phyloP scores from a whole-genome alignment of 2,329 filamentous ascomycete genomes.

The Aaosphaeria pasadenensis region DNA sequence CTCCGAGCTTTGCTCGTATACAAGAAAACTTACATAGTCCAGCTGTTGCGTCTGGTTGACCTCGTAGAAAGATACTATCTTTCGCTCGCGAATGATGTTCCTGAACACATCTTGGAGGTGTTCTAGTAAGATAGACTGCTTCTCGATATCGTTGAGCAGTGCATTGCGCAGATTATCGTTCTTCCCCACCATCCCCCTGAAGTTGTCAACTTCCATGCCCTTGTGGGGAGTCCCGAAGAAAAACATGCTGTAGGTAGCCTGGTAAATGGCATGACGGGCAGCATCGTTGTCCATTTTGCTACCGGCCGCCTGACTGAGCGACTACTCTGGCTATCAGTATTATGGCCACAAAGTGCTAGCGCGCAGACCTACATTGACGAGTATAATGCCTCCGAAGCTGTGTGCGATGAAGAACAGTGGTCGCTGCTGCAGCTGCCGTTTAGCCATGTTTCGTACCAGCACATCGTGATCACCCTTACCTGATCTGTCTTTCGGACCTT shows the following conservation, averaged over 20 bases:
- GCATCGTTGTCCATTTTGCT: slow-evolving; percentile 2
- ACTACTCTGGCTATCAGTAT: slow-evolving; percentile 3
- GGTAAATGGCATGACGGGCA: slow-evolving; percentile 4
- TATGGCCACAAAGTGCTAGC: background rate
- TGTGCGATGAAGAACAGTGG: slow-evolving; percentile 13
- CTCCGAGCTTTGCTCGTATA: too few species aligned
- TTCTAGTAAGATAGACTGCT: slow-evolving; percentile 6
- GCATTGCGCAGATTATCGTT: slow-evolving; percentile 3
- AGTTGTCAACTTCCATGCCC: slow-evolving; percentile 7
- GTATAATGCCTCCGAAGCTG: slow-evolving; percentile 25
- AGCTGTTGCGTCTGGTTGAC: slow-evolving; percentile 18
- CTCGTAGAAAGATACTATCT: slow-evolving; percentile 30
- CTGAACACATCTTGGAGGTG: slow-evolving; percentile 22
- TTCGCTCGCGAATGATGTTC: slow-evolving; percentile 23
- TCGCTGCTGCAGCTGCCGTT: slow-evolving; percentile 19
- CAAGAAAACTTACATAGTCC: slow-evolving; percentile 10
- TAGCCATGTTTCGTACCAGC: slow-evolving; percentile 12
- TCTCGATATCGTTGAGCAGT: slow-evolving; percentile 3
- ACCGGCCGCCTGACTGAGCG: slow-evolving; percentile 2
- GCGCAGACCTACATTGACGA: slow-evolving; percentile 17
- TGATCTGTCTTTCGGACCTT: slow-evolving; percentile 6
- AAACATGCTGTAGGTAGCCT: slow-evolving; percentile 11
- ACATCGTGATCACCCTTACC: slow-evolving; percentile 6
- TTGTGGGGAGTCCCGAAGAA: slow-evolving; percentile 10
- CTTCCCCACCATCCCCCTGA: slow-evolving; percentile 4